These are phyloP conservation scores for Monosporascus sp. DNA, from an alignment of 2,329 filamentous ascomycete genomes.

Conservation along the genomic window DNA sequence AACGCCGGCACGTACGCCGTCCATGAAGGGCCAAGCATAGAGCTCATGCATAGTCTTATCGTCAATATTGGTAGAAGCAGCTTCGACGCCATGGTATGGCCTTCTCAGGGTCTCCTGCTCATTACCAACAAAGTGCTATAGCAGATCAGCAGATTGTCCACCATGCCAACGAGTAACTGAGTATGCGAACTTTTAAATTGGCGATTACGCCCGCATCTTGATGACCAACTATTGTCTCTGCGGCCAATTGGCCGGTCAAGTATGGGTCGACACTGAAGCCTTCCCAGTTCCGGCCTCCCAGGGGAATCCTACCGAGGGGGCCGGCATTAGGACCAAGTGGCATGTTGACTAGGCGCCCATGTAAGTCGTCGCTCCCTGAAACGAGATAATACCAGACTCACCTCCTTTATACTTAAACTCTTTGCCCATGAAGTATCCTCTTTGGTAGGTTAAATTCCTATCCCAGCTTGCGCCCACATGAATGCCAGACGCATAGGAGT, in stretches of 20 bases:
- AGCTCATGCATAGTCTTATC: conserved; percentile 62
- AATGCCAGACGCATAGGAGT: conserved; percentile 42
- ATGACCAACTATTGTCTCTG: conserved; percentile 69
- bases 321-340: conserved; percentile 65
- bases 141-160: conserved; percentile 15
- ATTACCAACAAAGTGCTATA: conserved; percentile 54
- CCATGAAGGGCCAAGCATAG: conserved; percentile 63
- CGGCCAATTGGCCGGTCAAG: conserved; percentile 64
- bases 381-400: conserved; percentile 8
- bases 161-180: not conserved
- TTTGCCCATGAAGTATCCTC: conserved; percentile 48
- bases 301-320: conserved; percentile 61
- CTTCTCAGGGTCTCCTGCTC: conserved; percentile 54
- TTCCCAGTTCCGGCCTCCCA: conserved; percentile 69
- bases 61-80: conserved; percentile 58
- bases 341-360: conserved; percentile 40
- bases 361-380: conserved; percentile 3
- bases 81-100: conserved; percentile 41
- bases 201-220: conserved; percentile 77
- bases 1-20: conserved; percentile 53
- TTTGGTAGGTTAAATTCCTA: conserved; percentile 43
- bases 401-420: conserved; percentile 52
- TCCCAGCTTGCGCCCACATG: conserved; percentile 52
- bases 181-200: conserved; percentile 52
- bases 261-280: conserved; percentile 62